Base-by-base conservation (phyloP, 257 asterid genomes). In the Forsythia suspensa region DNA sequence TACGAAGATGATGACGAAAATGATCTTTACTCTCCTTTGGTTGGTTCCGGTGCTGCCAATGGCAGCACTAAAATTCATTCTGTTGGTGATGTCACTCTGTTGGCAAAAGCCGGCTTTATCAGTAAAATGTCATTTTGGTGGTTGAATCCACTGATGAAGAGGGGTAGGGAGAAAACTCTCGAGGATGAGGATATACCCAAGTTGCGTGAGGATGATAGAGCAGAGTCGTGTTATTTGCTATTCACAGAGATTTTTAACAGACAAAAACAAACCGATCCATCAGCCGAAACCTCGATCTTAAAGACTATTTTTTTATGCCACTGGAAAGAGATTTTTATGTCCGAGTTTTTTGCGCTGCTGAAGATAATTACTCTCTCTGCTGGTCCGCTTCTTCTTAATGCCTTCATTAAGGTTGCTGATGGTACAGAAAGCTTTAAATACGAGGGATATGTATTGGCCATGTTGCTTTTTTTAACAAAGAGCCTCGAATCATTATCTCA, bases 381-480 rank as follows among this genome's bases (percentile, higher is more conserved):
- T 3, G 98, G 99, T 39, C 99, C 98, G 9, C 2, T 95, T 57
- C 90, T 95, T 75, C 97, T 95, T 78, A 90, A 91, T 66, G 93
- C 90, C 57, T 95, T 95, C 90, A 95, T 95, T 46, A 82, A 81
- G 42, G 95, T 93, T 81, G 97, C 97, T 40, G 97, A 92, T 84
- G 98, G 98, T 42, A 81, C 88, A 24, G 88, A 75, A 59, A 87
- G 86, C 72, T 92, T 89, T 72, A 76, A 86, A 61, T 71, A 85
- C 24, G 99, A 95, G 78, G 91, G 91, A 36, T 93, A 86, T 61
- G 2, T 86, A 5, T 81, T 95, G 81, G 99, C 93, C 20, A 40
- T 83, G 38, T 20, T 86, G 59, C 97, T 95, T 76, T 95, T 93
- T 89, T 42, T 83, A 34, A 85, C 96, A 3, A 95, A 95, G 87